Conservation (phyloP, 2,329 filamentous ascomycete genomes). For the Teratosphaeriaceae sp. region DNA sequence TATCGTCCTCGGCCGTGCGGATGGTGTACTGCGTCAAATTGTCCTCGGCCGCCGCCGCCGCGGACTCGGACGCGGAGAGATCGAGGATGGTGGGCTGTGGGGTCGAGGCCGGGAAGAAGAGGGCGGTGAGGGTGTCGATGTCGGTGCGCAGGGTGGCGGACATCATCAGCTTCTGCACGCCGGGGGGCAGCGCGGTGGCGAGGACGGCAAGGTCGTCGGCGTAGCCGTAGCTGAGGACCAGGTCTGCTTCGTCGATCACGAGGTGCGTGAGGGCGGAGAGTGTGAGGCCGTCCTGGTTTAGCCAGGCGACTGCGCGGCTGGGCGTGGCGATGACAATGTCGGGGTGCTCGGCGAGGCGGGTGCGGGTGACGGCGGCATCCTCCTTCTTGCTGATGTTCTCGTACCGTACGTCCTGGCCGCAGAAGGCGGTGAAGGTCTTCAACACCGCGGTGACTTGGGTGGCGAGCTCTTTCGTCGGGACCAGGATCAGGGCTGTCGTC, state of each 20-base stretch:
- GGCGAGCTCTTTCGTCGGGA: constrained; percentile 90
- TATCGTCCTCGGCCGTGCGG: constrained; percentile 93
- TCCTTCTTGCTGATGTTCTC: constrained; percentile 89
- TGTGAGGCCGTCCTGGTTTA: constrained; percentile 65
- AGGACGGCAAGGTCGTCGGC: constrained; percentile 81
- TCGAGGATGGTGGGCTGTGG: constrained; percentile 63
- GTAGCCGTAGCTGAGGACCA: constrained; percentile 91
- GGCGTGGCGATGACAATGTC: constrained; percentile 91
- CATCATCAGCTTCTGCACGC: constrained; percentile 86
- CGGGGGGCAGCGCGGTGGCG: constrained; percentile 69
- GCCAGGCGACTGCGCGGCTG: constrained; percentile 70
- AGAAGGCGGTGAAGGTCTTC: constrained; percentile 71
- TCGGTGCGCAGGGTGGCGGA: constrained; percentile 88
- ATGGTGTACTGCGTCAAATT: constrained; percentile 80
- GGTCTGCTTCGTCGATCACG: constrained; percentile 89
- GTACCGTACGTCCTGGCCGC: constrained; percentile 72
- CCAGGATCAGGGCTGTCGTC: constrained; percentile 77
- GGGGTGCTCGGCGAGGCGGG: constrained; percentile 75
- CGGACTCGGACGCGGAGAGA: constrained; percentile 66
- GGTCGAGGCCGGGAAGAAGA: constrained; percentile 65
- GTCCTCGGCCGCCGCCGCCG: constrained; percentile 11
- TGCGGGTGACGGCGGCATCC: constrained; percentile 79
- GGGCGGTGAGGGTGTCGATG: constrained; percentile 72
- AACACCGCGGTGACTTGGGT: constrained; percentile 80
- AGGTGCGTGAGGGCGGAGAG: constrained; percentile 67